Evolutionary conservation across 164 flowering plant species (phyloP).

Genomic region (Annona cherimola): DNA sequence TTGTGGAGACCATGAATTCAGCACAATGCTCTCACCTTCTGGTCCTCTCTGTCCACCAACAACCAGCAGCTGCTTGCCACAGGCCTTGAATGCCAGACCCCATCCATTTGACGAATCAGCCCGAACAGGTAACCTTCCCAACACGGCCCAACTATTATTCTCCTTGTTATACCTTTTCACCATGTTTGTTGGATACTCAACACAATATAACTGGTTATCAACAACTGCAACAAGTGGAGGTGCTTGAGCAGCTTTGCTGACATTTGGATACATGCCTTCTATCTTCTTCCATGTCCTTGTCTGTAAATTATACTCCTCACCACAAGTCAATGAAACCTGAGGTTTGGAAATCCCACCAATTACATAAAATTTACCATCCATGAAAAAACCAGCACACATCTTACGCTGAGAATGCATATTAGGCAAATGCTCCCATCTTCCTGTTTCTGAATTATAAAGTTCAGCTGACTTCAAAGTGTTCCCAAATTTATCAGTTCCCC

Average conservation of each 20-base stretch:
- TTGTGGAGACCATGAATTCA: constrained; percentile 35
- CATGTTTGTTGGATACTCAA: constrained; percentile 32
- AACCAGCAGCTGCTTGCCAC: constrained; percentile 31
- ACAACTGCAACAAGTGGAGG: constrained; percentile 42
- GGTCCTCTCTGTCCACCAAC: constrained; percentile 34
- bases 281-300: constrained; percentile 34
- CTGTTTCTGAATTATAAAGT: constrained; percentile 28
- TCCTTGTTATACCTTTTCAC: constrained; percentile 35
- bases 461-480: constrained; percentile 26
- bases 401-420: constrained; percentile 33
- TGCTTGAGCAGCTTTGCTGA: constrained; percentile 12
- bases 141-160: constrained; percentile 25
- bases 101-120: constrained; percentile 36
- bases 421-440: constrained; percentile 27
- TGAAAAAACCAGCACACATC: constrained; percentile 34
- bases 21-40: constrained; percentile 27
- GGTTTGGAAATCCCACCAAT: constrained; percentile 24
- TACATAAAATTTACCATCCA: constrained; percentile 40
- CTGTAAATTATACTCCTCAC: constrained; percentile 32
- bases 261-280: constrained; percentile 26
- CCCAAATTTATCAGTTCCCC: constrained; percentile 31
- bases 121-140: constrained; percentile 32
- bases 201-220: constrained; percentile 33
- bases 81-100: constrained; percentile 42
- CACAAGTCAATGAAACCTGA: constrained; percentile 26